Base-by-base conservation (phyloP, 2,329 filamentous ascomycete genomes). In the Zasmidium cellare region DNA sequence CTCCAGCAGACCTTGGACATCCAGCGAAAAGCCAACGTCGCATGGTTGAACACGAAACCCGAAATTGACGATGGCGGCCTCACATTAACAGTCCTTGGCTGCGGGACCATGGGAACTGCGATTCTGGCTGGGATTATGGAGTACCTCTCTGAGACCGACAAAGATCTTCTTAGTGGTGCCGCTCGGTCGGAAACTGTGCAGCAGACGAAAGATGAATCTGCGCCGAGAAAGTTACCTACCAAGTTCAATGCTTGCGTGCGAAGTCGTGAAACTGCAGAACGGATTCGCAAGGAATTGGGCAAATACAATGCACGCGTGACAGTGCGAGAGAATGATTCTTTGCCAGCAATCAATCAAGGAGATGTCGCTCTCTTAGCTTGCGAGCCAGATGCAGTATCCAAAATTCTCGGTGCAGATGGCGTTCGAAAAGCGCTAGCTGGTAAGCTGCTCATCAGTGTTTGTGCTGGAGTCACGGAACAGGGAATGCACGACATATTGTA, bases 21-120 rank as follows among this genome's bases (percentile, higher is more conserved):
- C 2, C 70, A 72, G 28, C 49, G 59, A 6, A 58, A 61, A 18
- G 68, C 69, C 3, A 62, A 69, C 50, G 50, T 56, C 19, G 63
- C 63, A 3, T 71, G 61, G 28, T 38, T 63, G 14, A 51, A 55
- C 25, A 54, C 55, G 18, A 63, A 67, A 53, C 65, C 60, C 3
- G 61, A 66, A 51, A 58, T 66, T n/a, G 53, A 60, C 14, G 58
- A 64, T 49, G 63, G 51, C 38, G 74, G 74, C 66, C 82, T 92
- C 64, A 93, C 89, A 64, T 82, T 96, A 77, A 85, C 90, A 61
- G 85, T 94, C 61, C 81, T 96, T 58, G 91, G 91, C 68, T 94
- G 90, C 75, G 91, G 90, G 89, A 92, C 87, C 53, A 90, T 96
- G 85, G 91, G 91, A 58, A 90, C 90, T 60, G 90, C 90, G 57